A percentile compares a stretch with the other conserved stretches of the same genome.
phyloP scores from a whole-genome alignment of 768 basidiomycete species.

The Leucogyrophana mollusca region DNA sequence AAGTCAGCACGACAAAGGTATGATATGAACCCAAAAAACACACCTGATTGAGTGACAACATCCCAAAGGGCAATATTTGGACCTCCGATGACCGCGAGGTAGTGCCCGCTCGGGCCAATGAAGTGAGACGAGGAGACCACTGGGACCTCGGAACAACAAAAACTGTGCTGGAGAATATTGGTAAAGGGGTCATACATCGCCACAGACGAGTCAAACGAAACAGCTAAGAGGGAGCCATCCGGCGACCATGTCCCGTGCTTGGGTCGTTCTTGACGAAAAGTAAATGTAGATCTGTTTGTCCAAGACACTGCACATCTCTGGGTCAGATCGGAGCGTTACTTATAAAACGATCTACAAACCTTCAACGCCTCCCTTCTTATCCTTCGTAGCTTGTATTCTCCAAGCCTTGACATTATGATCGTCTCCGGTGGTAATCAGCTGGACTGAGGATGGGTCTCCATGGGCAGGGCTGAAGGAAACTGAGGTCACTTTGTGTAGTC shows the following conservation, averaged over 20 bases:
- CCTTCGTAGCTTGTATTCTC: slow-evolving; percentile 53
- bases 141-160: slow-evolving; percentile 56
- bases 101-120: slow-evolving; percentile 69
- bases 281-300: slow-evolving; percentile 73
- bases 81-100: slow-evolving; percentile 54
- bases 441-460: slow-evolving; percentile 27
- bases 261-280: slow-evolving; percentile 67
- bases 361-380: slow-evolving; percentile 48
- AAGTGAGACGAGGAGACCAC: slow-evolving; percentile 53
- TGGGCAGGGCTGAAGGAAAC: slow-evolving; percentile 70
- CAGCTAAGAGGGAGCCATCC: slow-evolving; percentile 83
- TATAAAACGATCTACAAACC: slow-evolving; percentile 37
- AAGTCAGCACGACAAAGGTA: neutral
- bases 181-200: slow-evolving; percentile 73
- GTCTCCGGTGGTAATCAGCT: slow-evolving; percentile 71
- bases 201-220: slow-evolving; percentile 65
- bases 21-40: slow-evolving; percentile 18
- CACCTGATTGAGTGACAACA: slow-evolving; percentile 60
- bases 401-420: slow-evolving; percentile 82
- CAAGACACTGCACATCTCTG: slow-evolving; percentile 58
- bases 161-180: slow-evolving; percentile 55
- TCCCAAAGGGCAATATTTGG: slow-evolving; percentile 70
- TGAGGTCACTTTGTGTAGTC: slow-evolving; percentile 55
- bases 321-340: neutral
- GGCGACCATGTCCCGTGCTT: slow-evolving; percentile 72